Percentiles rank a stretch among this genome's conserved stretches.
phyloP scores from a whole-genome alignment of 495 filamentous ascomycete genomes.

The Podospora sp. region DNA sequence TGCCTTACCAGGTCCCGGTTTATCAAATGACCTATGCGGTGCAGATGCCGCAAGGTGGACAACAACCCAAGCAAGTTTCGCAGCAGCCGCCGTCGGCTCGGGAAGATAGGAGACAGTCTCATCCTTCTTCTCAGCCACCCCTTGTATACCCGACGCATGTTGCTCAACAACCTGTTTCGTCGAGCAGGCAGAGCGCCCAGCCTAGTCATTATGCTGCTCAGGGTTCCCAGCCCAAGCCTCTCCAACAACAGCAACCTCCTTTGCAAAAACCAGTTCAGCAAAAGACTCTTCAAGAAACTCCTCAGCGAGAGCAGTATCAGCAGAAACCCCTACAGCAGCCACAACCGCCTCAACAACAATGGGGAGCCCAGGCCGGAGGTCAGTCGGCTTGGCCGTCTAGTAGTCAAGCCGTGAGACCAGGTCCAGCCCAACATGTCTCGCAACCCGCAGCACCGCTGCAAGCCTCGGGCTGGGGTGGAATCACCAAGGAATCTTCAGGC shows the following conservation, averaged over 20 bases:
- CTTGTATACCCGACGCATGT: background rate
- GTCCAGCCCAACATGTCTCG: background rate
- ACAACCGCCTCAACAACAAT: background rate
- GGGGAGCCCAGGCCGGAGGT: background rate
- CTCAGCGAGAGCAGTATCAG: background rate
- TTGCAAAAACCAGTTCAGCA: background rate
- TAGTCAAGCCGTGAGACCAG: background rate
- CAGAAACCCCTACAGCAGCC: background rate
- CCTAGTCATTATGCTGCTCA: background rate
- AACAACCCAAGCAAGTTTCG: background rate
- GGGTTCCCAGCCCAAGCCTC: no score
- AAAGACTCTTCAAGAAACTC: background rate
- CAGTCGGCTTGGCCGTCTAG: background rate
- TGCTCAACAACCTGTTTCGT: background rate
- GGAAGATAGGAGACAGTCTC: background rate
- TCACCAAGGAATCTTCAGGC: background rate
- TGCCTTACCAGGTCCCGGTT: background rate
- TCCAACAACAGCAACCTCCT: background rate
- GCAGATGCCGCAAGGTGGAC: background rate
- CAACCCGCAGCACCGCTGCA: background rate
- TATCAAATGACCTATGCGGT: background rate
- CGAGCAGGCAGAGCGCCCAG: no score
- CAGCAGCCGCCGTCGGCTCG: background rate
- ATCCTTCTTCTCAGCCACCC: background rate
- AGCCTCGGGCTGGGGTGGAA: background rate